Percentiles rank a stretch among this genome's conserved stretches.
These are phyloP conservation scores for Aphanomyces astaci DNA, from an alignment of 352 stramenopile species.

Conservation along the genomic window DNA sequence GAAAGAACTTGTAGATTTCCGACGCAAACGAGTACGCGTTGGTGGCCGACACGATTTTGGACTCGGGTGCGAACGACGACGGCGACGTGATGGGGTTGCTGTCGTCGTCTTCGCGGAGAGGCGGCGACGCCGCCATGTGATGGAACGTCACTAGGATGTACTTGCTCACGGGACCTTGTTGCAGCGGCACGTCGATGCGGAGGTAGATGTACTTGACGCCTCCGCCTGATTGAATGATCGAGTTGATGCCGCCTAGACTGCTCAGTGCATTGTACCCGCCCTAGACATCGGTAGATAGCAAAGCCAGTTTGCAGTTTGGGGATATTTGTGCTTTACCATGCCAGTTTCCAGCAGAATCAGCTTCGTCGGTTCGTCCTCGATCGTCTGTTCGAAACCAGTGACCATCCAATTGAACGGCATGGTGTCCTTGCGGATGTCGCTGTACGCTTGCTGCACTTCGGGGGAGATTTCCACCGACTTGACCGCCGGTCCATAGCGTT, in stretches of 20 bases:
- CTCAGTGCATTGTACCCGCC: conserved; percentile 75
- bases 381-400: conserved; percentile 58
- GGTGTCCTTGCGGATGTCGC: conserved; percentile 73
- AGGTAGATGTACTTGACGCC: conserved; percentile 87
- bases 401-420: conserved; percentile 82
- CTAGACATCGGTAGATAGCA: conserved; percentile 29
- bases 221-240: conserved; percentile 48
- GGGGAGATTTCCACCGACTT: conserved; percentile 66
- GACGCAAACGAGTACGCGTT: conserved; percentile 72
- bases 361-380: conserved; percentile 52
- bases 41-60: conserved; percentile 66
- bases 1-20: conserved; percentile 83
- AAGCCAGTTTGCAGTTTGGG: no score
- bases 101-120: conserved; percentile 1
- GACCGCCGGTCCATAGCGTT: background rate
- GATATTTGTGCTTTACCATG: conserved; percentile 42
- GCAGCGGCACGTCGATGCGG: conserved; percentile 75
- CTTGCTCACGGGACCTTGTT: conserved; percentile 79
- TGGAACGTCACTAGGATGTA: conserved; percentile 84
- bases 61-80: background rate
- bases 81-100: background rate
- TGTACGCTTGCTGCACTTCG: conserved; percentile 54
- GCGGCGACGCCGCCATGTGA: conserved; percentile 10
- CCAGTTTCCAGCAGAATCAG: conserved; percentile 78
- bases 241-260: conserved; percentile 71